A percentile compares a stretch with the other conserved stretches of the same genome.
Conservation (phyloP, 1,139 yeast genomes). For the Saccharomyces pastorianus region DNA sequence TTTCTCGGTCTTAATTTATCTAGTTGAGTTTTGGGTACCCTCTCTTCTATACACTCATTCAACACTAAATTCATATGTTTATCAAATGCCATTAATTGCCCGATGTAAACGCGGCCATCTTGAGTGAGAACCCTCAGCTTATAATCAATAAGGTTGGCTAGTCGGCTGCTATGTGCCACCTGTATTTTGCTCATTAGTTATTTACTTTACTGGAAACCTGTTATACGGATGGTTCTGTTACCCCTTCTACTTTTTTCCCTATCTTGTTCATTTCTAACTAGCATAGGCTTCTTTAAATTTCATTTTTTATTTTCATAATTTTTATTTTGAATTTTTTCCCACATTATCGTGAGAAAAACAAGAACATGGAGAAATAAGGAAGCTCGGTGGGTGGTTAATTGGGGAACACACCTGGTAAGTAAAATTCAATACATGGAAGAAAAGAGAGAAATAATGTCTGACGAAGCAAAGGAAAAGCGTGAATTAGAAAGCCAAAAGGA, state of each 20-base stretch:
- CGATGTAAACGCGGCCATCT: conserved; percentile 71
- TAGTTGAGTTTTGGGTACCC: conserved; percentile 57
- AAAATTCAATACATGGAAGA: too few species aligned
- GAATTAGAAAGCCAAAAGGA: conserved; percentile 13
- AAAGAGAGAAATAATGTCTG: conserved; percentile 8
- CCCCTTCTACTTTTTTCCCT: not conserved
- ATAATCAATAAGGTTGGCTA: conserved; percentile 67
- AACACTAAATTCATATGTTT: conserved; percentile 81
- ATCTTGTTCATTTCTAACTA: not conserved
- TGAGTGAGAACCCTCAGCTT: conserved; percentile 63
- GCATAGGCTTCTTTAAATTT: not conserved
- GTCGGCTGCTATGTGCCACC: conserved; percentile 27
- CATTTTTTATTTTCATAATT: not conserved
- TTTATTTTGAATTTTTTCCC: not conserved
- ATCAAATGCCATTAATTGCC: conserved; percentile 81
- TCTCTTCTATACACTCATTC: conserved; percentile 75
- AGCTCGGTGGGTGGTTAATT: not conserved
- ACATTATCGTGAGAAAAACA: not conserved
- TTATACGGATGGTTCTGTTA: not conserved
- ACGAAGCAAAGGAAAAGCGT: conserved; percentile 9
- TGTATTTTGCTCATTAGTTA: conserved; percentile 12
- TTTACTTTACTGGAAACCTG: not conserved
- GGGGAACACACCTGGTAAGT: not conserved
- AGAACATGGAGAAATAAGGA: not conserved
- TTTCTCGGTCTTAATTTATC: conserved; percentile 34